Conservation (phyloP, 2,329 filamentous ascomycete species). For the Ascochyta rabiei region DNA sequence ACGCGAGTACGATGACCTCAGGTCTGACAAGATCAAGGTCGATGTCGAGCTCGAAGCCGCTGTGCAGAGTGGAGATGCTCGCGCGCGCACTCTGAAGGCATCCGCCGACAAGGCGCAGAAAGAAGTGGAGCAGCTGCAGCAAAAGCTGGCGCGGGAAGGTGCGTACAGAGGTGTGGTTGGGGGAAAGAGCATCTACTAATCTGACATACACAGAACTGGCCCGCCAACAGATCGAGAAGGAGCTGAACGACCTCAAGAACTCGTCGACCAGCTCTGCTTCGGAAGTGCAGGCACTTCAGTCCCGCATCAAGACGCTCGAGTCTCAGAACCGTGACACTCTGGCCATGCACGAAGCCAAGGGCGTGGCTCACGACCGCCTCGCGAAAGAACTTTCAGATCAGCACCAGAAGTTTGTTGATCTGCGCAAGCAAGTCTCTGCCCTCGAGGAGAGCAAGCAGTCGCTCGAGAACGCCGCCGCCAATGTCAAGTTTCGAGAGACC, state of each 20-base stretch:
- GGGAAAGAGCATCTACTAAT: constrained; percentile 2
- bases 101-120: constrained; percentile 83
- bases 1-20: constrained; percentile 79
- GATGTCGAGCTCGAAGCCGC: constrained; percentile 94
- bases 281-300: constrained; percentile 76
- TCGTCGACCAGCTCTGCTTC: constrained; percentile 74
- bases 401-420: constrained; percentile 83
- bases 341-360: constrained; percentile 87
- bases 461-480: constrained; percentile 78
- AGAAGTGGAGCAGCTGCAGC: constrained; percentile 80
- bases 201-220: constrained; percentile 66
- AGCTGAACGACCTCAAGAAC: constrained; percentile 78
- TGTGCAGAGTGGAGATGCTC: constrained; percentile 80
- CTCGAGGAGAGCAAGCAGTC: constrained; percentile 85
- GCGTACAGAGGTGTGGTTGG: constrained; percentile 34
- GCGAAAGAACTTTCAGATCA: constrained; percentile 85
- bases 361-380: constrained; percentile 81
- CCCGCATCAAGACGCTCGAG: constrained; percentile 85
- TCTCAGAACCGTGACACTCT: constrained; percentile 91
- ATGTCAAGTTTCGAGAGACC: constrained; percentile 88
- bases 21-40: constrained; percentile 83
- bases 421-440: constrained; percentile 79
- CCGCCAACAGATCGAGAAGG: constrained; percentile 76
- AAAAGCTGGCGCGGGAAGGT: constrained; percentile 85
- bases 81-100: constrained; percentile 79